Percentiles rank a stretch among this genome's conserved stretches.
phyloP scores from a whole-genome alignment of 1,284 basidiomycete genomes.

The Ceratobasidium sp. region DNA sequence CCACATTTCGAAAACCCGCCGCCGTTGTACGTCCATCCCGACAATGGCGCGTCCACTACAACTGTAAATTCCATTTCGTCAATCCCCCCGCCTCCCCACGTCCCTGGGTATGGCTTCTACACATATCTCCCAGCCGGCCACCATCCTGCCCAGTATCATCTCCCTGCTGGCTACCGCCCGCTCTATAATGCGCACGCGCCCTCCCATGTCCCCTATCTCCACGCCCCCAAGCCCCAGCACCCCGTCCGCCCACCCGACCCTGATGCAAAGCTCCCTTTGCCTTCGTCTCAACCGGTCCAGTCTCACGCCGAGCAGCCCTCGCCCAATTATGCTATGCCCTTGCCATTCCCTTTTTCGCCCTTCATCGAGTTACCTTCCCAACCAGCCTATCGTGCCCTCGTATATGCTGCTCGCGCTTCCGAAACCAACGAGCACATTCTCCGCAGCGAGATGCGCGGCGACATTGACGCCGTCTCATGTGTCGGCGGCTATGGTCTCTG shows the following conservation, averaged over 20 bases:
- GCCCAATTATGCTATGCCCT: slow-evolving; percentile 19
- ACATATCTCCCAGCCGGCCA: slow-evolving; percentile 38
- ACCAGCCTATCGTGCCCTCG: slow-evolving; percentile 23
- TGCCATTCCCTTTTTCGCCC: slow-evolving; percentile 29
- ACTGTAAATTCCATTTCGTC: slow-evolving; percentile 29
- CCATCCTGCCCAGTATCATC: slow-evolving; percentile 30
- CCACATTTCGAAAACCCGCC: slow-evolving; percentile 10
- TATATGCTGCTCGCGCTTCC: slow-evolving; percentile 1
- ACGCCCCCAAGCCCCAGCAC: slow-evolving; percentile 35
- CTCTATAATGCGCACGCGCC: slow-evolving; percentile 8
- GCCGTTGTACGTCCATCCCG: slow-evolving; percentile 36
- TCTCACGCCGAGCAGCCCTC: slow-evolving; percentile 8
- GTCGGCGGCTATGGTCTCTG: slow-evolving; percentile 29
- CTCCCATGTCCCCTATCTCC: slow-evolving; percentile 18
- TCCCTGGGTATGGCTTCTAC: slow-evolving; percentile 29
- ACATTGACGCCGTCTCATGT: slow-evolving; percentile 5
- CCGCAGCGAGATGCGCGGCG: slow-evolving; percentile 25
- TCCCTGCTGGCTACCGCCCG: slow-evolving; percentile 28
- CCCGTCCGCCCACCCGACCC: slow-evolving; percentile 34
- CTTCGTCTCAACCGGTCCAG: slow-evolving; percentile 3
- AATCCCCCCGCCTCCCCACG: slow-evolving; percentile 21
- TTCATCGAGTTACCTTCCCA: slow-evolving; percentile 25
- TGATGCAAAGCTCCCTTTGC: slow-evolving; percentile 24
- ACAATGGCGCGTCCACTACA: slow-evolving; percentile 22
- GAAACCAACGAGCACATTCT: slow-evolving; percentile 18